Conservation (phyloP, 129 eudicot species). For the Centrapalus pauciflorus region DNA sequence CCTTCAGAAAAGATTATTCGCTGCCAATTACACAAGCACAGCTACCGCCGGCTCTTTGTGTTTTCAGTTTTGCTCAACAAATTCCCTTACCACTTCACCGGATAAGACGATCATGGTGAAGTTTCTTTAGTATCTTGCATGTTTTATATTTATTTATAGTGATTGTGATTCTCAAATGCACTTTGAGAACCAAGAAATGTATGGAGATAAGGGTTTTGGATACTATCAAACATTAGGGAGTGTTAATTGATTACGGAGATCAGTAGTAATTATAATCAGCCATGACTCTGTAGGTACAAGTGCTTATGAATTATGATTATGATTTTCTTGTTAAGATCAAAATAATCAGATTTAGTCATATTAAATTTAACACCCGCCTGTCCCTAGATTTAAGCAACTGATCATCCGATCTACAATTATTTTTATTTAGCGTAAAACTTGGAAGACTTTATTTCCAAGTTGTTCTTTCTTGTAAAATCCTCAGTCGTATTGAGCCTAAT, state of each 20-base stretch:
- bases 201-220: not conserved
- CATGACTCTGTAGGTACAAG: not conserved
- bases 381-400: not conserved
- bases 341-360: not conserved
- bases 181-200: not conserved
- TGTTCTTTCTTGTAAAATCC: not conserved
- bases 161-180: not conserved
- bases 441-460: not conserved
- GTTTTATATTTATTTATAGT: not conserved
- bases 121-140: not conserved
- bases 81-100: not conserved
- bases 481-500: not conserved
- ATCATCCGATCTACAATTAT: not conserved
- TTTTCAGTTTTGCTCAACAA: constrained; percentile 7
- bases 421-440: too few species aligned
- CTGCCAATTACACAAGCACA: not conserved
- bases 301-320: not conserved
- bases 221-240: not conserved
- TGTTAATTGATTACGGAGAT: not conserved
- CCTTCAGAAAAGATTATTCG: constrained; percentile 5
- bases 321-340: not conserved
- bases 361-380: not conserved
- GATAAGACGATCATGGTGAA: constrained; percentile 17
- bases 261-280: not conserved
- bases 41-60: not conserved